Percentiles rank a stretch among this genome's conserved stretches.
Conservation (phyloP, 805 yeast species). For the Priceomyces carsonii region DNA sequence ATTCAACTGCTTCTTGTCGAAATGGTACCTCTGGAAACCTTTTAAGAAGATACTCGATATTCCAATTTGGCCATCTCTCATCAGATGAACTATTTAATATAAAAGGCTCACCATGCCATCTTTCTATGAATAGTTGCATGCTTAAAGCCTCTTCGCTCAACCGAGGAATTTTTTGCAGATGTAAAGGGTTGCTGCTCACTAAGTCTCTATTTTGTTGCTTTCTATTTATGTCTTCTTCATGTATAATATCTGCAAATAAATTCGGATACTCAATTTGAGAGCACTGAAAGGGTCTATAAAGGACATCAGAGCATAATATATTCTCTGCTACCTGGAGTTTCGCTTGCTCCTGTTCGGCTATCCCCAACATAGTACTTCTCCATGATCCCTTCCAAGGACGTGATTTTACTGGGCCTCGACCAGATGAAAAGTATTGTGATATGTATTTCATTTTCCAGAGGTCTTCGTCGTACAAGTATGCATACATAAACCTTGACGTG, state of each 20-base stretch:
- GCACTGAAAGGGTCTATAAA: constrained; percentile 83
- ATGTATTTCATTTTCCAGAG: constrained; percentile 69
- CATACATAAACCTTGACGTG: constrained; percentile 68
- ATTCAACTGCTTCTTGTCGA: constrained; percentile 82
- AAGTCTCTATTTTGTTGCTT: constrained; percentile 4
- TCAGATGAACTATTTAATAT: constrained; percentile 41
- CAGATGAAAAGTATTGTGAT: constrained; percentile 8
- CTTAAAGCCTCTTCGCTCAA: constrained; percentile 46
- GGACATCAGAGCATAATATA: constrained; percentile 68
- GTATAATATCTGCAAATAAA: constrained; percentile 49
- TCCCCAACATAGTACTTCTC: constrained; percentile 59
- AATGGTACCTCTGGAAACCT: constrained; percentile 64
- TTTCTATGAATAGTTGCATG: constrained; percentile 44
- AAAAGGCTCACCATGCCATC: constrained; percentile 62
- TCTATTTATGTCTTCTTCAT: constrained; percentile 39
- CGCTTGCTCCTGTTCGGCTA: constrained; percentile 36
- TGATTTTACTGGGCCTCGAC: constrained; percentile 11
- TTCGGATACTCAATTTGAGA: constrained; percentile 63
- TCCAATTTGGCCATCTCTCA: constrained; percentile 68
- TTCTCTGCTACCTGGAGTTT: constrained; percentile 50
- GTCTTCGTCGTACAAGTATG: constrained; percentile 74
- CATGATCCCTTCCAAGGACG: constrained; percentile 82
- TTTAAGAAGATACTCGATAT: constrained; percentile 44
- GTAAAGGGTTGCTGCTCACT: no score
- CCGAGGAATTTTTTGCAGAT: constrained; percentile 52